A percentile compares a stretch with the other conserved stretches of the same genome.
phyloP scores from a whole-genome alignment of 768 basidiomycete species.

The Kwoniella mangroviensis region DNA sequence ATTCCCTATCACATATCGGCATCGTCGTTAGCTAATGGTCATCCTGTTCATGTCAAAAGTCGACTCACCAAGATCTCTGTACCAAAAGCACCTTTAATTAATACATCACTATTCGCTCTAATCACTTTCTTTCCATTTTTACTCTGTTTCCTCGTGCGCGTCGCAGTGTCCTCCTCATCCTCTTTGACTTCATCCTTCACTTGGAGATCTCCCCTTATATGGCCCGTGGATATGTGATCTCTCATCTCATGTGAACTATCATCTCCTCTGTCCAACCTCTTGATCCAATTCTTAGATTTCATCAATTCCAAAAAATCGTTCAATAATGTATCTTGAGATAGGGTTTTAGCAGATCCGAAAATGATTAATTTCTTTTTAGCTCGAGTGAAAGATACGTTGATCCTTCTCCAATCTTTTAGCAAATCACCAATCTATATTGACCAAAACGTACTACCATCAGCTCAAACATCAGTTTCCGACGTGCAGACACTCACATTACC shows the following conservation, averaged over 20 bases:
- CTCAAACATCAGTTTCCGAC: not conserved
- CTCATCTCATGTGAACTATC: conserved; percentile 62
- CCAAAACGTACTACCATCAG: not conserved
- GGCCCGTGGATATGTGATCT: not conserved
- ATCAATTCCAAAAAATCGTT: conserved; percentile 77
- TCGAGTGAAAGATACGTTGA: conserved; percentile 96
- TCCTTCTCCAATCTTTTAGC: conserved; percentile 90
- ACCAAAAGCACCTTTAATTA: conserved; percentile 28
- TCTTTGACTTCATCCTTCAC: not conserved
- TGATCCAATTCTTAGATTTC: conserved; percentile 73
- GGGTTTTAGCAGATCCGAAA: conserved; percentile 81
- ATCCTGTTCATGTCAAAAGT: not conserved
- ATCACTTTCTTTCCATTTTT: conserved; percentile 32
- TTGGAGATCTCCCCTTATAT: not conserved
- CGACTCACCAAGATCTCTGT: conserved; percentile 38
- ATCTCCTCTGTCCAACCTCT: conserved; percentile 65
- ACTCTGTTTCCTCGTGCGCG: not conserved
- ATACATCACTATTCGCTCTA: conserved; percentile 19
- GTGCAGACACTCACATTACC: conserved; percentile 65
- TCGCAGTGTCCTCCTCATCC: not conserved
- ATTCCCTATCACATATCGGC: not conserved
- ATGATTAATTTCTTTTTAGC: conserved; percentile 88
- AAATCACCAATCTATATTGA: conserved; percentile 78
- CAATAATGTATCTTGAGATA: conserved; percentile 64
- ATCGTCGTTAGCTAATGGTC: not conserved